These are phyloP conservation scores for Zygotorulaspora sp. DNA, from an alignment of 805 yeast species.

Conservation along the genomic window DNA sequence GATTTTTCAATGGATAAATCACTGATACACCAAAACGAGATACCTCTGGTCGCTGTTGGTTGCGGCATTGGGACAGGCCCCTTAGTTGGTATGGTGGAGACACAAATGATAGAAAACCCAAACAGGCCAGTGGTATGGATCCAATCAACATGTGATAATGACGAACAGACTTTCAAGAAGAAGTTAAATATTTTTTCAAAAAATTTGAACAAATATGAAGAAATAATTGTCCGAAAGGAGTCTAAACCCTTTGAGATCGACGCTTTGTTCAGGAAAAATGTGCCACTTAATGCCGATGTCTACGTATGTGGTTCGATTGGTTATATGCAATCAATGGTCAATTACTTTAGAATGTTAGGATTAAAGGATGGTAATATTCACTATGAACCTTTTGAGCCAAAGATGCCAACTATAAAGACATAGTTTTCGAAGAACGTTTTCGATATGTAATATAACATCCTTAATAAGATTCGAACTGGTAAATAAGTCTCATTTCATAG, in stretches of 20 bases:
- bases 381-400: conserved; percentile 36
- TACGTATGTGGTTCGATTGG: conserved; percentile 34
- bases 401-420: conserved; percentile 27
- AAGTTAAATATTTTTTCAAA: conserved; percentile 21
- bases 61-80: conserved; percentile 74
- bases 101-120: conserved; percentile 25
- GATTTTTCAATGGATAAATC: conserved; percentile 38
- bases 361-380: conserved; percentile 26
- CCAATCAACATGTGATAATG: conserved; percentile 27
- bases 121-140: conserved; percentile 34
- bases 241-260: conserved; percentile 25
- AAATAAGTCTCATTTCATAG: too few species aligned
- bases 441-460: too few species aligned
- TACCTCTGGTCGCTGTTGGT: conserved; percentile 42
- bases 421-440: too few species aligned
- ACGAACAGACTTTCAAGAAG: conserved; percentile 25
- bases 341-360: conserved; percentile 18
- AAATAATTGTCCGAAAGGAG: conserved; percentile 23
- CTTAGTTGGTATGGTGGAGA: conserved; percentile 47
- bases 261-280: conserved; percentile 19
- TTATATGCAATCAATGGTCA: conserved; percentile 29
- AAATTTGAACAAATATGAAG: conserved; percentile 13
- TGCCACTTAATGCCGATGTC: conserved; percentile 30
- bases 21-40: conserved; percentile 29
- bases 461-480: too few species aligned